Percentiles rank a stretch among this genome's conserved stretches.
These are phyloP conservation scores for Pinguiococcus pyrenoidosus DNA, from an alignment of 108 stramenopile genomes.

Conservation along the genomic window DNA sequence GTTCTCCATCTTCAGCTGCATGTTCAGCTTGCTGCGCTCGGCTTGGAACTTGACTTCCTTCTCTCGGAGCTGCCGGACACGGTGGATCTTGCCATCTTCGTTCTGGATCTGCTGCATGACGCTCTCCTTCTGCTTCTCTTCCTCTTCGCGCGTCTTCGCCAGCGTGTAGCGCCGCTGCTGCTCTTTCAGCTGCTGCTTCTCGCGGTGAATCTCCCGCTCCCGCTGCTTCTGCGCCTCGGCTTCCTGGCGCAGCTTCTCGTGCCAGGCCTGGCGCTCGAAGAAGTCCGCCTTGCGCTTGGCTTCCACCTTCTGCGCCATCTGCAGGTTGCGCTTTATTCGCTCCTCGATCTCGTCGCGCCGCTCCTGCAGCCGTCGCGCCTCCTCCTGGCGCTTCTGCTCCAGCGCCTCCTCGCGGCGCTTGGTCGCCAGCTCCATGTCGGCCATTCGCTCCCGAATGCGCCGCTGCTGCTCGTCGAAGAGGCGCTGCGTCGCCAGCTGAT, in stretches of 20 bases:
- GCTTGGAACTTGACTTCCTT: constrained; percentile 29
- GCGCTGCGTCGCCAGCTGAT: constrained; percentile 20
- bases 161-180: background rate
- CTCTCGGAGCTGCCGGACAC: constrained; percentile 33
- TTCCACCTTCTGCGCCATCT: constrained; percentile 13
- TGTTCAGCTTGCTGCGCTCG: constrained; percentile 37
- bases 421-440: constrained; percentile 15
- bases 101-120: constrained; percentile 24
- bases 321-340: constrained; percentile 13
- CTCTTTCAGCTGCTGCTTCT: constrained; percentile 17
- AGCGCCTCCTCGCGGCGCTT: constrained; percentile 10
- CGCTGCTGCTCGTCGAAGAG: constrained; percentile 18
- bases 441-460: too few relatives aligned
- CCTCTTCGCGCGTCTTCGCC: constrained; percentile 7
- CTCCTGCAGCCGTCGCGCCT: constrained; percentile 6
- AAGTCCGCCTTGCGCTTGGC: constrained; percentile 31
- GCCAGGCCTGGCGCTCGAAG: constrained; percentile 17
- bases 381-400: constrained; percentile 6
- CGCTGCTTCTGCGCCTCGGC: too few relatives aligned
- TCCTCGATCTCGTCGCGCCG: constrained; percentile 16
- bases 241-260: constrained; percentile 11
- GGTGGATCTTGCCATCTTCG: constrained; percentile 23
- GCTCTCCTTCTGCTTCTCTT: constrained; percentile 24
- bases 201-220: constrained; percentile 5
- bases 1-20: constrained; percentile 52